These are phyloP conservation scores for Penicillium riverlandense DNA, from an alignment of 495 filamentous ascomycete species.

Conservation along the genomic window DNA sequence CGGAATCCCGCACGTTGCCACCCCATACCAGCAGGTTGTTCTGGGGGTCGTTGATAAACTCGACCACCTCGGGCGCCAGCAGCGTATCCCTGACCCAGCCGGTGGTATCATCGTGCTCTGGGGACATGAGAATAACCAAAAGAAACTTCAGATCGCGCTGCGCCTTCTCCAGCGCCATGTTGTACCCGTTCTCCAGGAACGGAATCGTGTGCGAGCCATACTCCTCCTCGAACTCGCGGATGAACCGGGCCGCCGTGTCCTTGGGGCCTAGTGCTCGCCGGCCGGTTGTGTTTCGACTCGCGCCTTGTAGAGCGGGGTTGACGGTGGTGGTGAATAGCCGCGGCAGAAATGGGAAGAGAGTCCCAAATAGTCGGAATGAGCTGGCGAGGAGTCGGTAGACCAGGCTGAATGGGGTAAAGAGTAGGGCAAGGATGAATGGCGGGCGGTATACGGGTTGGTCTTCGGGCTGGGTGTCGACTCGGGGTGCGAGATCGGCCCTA, in stretches of 20 bases:
- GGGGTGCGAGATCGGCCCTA: constrained; percentile 54
- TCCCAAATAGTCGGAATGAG: constrained; percentile 58
- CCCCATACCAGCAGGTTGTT: constrained; percentile 85
- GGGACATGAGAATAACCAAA: constrained; percentile 74
- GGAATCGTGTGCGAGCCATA: constrained; percentile 64
- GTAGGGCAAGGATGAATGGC: constrained; percentile 63
- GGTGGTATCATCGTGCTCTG: constrained; percentile 87
- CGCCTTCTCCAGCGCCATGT: constrained; percentile 78
- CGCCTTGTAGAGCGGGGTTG: constrained; percentile 41
- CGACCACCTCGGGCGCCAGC: constrained; percentile 61
- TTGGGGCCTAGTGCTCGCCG: constrained; percentile 69
- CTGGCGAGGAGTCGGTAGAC: constrained; percentile 61
- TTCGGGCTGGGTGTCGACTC: constrained; percentile 69
- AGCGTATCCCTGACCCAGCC: constrained; percentile 80
- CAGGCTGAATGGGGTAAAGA: constrained; percentile 78
- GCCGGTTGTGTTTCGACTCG: constrained; percentile 57
- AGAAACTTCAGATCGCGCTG: constrained; percentile 90
- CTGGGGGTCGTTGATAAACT: constrained; percentile 61
- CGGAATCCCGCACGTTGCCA: constrained; percentile 83
- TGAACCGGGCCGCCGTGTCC: constrained; percentile 83
- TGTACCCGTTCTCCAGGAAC: constrained; percentile 81
- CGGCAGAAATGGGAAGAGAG: constrained; percentile 78
- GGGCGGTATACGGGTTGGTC: constrained; percentile 56
- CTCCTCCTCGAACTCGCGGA: constrained; percentile 89
- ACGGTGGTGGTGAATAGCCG: constrained; percentile 49